phyloP scores from a whole-genome alignment of 2,329 filamentous ascomycete genomes.

The Diaporthe australafricana region DNA sequence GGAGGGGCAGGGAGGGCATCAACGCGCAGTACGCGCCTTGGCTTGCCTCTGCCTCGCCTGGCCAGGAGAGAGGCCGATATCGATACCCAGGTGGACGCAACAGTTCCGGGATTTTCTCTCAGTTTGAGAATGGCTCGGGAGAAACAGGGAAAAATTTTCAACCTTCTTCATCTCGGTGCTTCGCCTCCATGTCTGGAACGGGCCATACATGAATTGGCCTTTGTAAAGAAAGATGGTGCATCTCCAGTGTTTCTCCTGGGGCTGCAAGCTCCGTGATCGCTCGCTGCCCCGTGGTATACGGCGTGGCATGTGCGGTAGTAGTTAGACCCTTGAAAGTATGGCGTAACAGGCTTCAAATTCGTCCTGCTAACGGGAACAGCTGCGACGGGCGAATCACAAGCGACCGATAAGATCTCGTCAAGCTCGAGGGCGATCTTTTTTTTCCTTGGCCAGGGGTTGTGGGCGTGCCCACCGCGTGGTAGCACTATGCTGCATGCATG shows the following conservation, averaged over 20 bases:
- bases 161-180: not conserved
- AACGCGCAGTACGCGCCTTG: conserved; percentile 16
- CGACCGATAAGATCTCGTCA: conserved; percentile 33
- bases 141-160: conserved; percentile 22
- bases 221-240: conserved; percentile 2
- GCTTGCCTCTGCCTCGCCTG: too few species aligned
- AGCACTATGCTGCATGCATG: conserved; percentile 1
- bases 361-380: conserved; percentile 29
- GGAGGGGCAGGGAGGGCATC: not conserved
- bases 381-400: conserved; percentile 24
- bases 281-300: not conserved
- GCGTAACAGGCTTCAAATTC: conserved; percentile 35
- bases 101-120: conserved; percentile 7
- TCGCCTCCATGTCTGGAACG: conserved; percentile 5
- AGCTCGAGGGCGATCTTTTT: conserved; percentile 14
- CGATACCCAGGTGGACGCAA: conserved; percentile 15
- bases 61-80: conserved; percentile 19
- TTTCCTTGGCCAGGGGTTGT: not conserved
- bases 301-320: not conserved
- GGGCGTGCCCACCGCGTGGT: not conserved
- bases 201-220: conserved; percentile 7
- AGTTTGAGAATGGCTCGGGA: not conserved
- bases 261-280: conserved; percentile 16
- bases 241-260: conserved; percentile 16
- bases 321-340: conserved; percentile 28